Base-by-base conservation (phyloP, 176 grass and related monocot genomes). In the Hsuehochloa calcarea region DNA sequence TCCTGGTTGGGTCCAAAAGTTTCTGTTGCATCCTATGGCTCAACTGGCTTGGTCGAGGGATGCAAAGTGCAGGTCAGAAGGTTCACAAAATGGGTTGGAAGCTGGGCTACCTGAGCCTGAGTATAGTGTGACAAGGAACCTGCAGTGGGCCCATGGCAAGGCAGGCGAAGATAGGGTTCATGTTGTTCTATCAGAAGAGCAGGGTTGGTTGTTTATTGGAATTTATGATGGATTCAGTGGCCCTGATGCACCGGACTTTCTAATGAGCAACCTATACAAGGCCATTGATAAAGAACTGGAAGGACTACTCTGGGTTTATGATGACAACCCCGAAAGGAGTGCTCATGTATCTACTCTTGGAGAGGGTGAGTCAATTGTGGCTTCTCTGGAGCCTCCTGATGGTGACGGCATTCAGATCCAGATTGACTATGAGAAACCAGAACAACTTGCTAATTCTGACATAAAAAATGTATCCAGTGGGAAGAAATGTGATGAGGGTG, bases 151-250 rank as follows among this genome's bases (percentile, higher is more conserved):
- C 79, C 94, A 97, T 83, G 94, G 94, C 65, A 97, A 97, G 80
- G 94, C 94, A 13, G 94, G 94, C 26, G 94, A 97, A 82, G 94
- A 97, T 73, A 80, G 94, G 78, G 88, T 97, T 74, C 94, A 97
- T 85, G 92, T 97, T 81, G 94, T 97, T 79, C 85, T 97, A 7
- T 97, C 94, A 3, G 94, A 97, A 90, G 94, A 97, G 75, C 94
- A 97, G 81, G 94, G 94, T 13, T 97, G 94, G 94, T 46, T 97
- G 25, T 97, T 94, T 85, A 87, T 97, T 85, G 94, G 94, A 68
- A 97, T 97, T n/a, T 97, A 97, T 89, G 94, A 97, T 82, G 94
- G 94, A 40, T 97, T 97, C 38, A 97, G 90, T 56, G 94, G 94
- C n/a, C 94, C 94, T 64, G 94, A 97, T 78, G 94, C 82, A 35